Evolutionary conservation across 352 stramenopile species (phyloP).

Genomic region (Pythium aquatile): DNA sequence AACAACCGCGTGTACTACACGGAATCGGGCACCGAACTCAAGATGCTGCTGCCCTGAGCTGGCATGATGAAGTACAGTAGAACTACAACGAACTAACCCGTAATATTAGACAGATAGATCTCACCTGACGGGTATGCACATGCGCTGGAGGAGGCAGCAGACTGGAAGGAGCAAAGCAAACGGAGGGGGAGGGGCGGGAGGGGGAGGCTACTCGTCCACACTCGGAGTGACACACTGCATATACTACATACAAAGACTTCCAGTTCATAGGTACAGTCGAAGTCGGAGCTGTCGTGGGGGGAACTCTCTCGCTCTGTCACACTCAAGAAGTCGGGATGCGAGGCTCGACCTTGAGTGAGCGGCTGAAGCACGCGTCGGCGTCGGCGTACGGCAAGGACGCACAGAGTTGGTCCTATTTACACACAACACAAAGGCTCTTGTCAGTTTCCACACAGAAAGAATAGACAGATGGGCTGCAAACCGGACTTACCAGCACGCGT

Average conservation of each 20-base stretch:
- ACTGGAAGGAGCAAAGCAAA: not conserved
- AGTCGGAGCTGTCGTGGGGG: not conserved
- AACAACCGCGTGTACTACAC: conserved; percentile 39
- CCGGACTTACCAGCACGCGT: conserved; percentile 63
- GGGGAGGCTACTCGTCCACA: not conserved
- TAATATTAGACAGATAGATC: not conserved
- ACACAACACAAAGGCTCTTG: not conserved
- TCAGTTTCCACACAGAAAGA: not conserved
- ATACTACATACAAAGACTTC: not conserved
- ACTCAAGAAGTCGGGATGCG: conserved; percentile 51
- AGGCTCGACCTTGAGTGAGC: conserved; percentile 81
- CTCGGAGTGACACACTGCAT: not conserved
- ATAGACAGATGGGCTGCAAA: not conserved
- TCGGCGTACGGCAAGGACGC: conserved; percentile 58
- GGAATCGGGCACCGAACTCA: conserved; percentile 37
- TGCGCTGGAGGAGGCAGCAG: no score
- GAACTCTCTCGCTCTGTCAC: not conserved
- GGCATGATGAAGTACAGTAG: not conserved
- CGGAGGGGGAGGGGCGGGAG: not conserved
- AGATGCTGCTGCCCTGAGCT: conserved; percentile 37
- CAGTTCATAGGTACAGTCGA: not conserved
- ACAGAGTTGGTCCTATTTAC: conserved; percentile 73
- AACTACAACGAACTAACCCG: not conserved
- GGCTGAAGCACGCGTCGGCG: conserved; percentile 72
- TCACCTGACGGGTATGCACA: no score